phyloP scores from a whole-genome alignment of 805 yeast genomes.

The Lipomyces sp. region DNA sequence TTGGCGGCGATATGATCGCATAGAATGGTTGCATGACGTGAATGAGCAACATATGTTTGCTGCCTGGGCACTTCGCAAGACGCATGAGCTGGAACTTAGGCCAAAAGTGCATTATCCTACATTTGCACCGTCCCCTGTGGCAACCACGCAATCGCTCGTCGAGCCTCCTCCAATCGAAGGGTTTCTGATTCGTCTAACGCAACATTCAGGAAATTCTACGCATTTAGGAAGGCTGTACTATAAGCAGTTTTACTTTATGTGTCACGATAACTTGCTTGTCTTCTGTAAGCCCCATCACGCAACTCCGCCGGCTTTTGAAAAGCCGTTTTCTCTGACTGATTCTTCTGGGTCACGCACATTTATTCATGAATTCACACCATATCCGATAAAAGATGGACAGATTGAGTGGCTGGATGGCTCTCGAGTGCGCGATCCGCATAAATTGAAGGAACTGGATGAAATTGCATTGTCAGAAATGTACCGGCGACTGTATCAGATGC shows the following conservation, averaged over 20 bases:
- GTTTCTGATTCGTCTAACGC: slow-evolving; percentile 63
- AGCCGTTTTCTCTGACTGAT: slow-evolving; percentile 29
- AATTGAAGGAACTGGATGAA: slow-evolving; percentile 57
- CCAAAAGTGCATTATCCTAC: slow-evolving; percentile 43
- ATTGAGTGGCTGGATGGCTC: slow-evolving; percentile 61
- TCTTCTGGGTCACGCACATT: slow-evolving; percentile 23
- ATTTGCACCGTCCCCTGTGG: slow-evolving; percentile 19
- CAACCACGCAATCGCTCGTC: slow-evolving; percentile 35
- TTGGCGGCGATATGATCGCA: slow-evolving; percentile 71
- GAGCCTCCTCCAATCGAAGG: slow-evolving; percentile 88
- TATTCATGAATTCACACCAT: slow-evolving; percentile 58
- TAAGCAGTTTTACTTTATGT: slow-evolving; percentile 64
- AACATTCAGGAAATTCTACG: slow-evolving; percentile 53
- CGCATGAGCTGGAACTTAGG: slow-evolving; percentile 67
- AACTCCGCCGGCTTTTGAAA: slow-evolving; percentile 55
- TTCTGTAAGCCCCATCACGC: slow-evolving; percentile 60
- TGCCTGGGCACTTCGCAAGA: slow-evolving; percentile 51
- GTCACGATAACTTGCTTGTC: slow-evolving; percentile 65
- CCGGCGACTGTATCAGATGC: slow-evolving; percentile 60
- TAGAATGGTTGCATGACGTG: slow-evolving; percentile 68
- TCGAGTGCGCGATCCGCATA: slow-evolving; percentile 47
- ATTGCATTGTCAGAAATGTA: slow-evolving; percentile 68
- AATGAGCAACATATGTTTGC: slow-evolving; percentile 52
- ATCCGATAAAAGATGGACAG: slow-evolving; percentile 55
- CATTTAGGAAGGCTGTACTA: slow-evolving; percentile 51